Evolutionary conservation across 768 basidiomycete genomes (phyloP), one percentile per base, ranked within the genome.

Genomic region (Leccinum obscurum): DNA sequence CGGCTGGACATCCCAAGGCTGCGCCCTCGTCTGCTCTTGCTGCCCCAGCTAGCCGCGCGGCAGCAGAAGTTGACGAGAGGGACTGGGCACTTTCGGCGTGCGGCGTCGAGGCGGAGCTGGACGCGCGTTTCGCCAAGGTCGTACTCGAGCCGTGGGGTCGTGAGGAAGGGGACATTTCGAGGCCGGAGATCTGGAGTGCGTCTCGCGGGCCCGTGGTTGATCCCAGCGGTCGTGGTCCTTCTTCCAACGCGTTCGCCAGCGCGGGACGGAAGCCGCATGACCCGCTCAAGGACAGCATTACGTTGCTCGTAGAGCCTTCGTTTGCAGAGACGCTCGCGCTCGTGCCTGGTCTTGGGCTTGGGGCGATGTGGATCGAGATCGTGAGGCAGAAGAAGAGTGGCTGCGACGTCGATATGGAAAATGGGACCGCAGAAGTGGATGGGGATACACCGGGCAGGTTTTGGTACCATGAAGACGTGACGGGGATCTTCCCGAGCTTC

Each of bases 341-440:
- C 0, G 70, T 63, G 5, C 73, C 78, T 6, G 86, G 87, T 5
- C 81, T 90, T 76, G 86, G 85, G 1, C 63, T 91, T 14, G 81
- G 80, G 4, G 88, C 83, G 20, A 82, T 85, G 51, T 92, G 85
- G 83, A 83, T 90, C 22, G 88, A 92, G 73, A 77, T 90, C 13
- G 83, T 74, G 30, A 79, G 83, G 32, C 69, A 71, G 57, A 69
- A 64, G 52, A 35, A 10, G 11, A 58, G 70, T 11, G 54, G 52
- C 1, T 59, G 62, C 14, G 8, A 6, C 11, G 53, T 53, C 17
- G 15, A 24, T 14, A 20, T 39, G n/a, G n/a, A n/a, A 41, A n/a
- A 20, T 4, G 64, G 56, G 2, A 55, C 53, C 7, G 64, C 37
- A 1, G 57, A 56, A 48, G 66, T 60, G 30, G 62, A 64, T 11